These are phyloP conservation scores for Oenanthe javanica DNA, from an alignment of 140 eudicot species.

Conservation along the genomic window DNA sequence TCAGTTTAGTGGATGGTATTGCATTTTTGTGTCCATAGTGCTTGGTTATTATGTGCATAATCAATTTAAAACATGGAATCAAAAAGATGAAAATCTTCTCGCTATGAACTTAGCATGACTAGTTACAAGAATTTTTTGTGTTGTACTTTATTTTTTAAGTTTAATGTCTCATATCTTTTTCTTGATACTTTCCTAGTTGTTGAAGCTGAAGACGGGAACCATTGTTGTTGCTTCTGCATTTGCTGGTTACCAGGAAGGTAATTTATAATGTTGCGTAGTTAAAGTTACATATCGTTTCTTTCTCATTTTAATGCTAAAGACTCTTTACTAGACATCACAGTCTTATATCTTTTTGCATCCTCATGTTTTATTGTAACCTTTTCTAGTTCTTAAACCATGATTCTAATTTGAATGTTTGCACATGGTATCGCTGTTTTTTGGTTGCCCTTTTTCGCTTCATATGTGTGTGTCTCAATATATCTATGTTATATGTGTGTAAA, in stretches of 20 bases:
- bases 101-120: too few relatives aligned
- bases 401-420: background rate
- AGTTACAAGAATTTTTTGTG: too few relatives aligned
- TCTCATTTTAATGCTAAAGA: background rate
- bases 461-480: background rate
- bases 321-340: background rate
- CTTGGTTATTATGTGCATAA: too few relatives aligned
- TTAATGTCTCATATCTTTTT: background rate
- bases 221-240: slow-evolving; percentile 78
- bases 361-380: background rate
- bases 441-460: background rate
- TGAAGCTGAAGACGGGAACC: slow-evolving; percentile 65
- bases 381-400: background rate
- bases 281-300: background rate
- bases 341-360: background rate
- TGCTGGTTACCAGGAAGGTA: slow-evolving; percentile 58
- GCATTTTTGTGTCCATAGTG: too few relatives aligned
- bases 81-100: too few relatives aligned
- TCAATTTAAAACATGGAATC: too few relatives aligned
- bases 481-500: background rate
- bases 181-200: slow-evolving; percentile 23
- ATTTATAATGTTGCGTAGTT: background rate
- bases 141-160: too few relatives aligned
- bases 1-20: too few relatives aligned
- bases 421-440: background rate